These are phyloP conservation scores for Exsudoporus frostii DNA, from an alignment of 768 basidiomycete genomes.

Conservation along the genomic window DNA sequence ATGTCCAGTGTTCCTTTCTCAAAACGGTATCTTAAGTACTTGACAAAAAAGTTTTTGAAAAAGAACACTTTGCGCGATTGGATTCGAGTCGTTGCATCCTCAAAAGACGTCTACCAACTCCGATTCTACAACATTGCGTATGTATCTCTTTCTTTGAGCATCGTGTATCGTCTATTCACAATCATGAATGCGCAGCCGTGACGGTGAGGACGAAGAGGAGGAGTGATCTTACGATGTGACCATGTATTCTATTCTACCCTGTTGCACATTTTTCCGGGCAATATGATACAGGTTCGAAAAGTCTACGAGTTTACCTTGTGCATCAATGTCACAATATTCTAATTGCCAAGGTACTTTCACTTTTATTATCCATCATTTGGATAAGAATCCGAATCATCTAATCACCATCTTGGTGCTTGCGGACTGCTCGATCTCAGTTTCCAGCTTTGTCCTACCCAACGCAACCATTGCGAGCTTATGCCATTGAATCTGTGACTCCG, in stretches of 20 bases:
- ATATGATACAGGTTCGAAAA: constrained; percentile 8
- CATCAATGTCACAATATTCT: not conserved
- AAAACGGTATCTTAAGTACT: constrained; percentile 96
- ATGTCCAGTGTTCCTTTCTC: constrained; percentile 88
- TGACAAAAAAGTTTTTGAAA: constrained; percentile 99
- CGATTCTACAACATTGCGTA: constrained; percentile 93
- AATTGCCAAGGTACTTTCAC: not conserved
- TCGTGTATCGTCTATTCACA: not conserved
- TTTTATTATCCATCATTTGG: not conserved
- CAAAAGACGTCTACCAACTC: constrained; percentile 92
- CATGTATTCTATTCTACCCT: constrained; percentile 2
- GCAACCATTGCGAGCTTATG: constrained; percentile 65
- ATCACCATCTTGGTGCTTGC: constrained; percentile 13
- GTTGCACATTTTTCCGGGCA: not conserved
- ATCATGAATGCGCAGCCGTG: constrained; percentile 31
- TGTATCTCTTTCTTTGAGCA: constrained; percentile 24
- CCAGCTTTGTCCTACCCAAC: constrained; percentile 51
- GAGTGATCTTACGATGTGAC: constrained; percentile 26
- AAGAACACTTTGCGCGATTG: constrained; percentile 95
- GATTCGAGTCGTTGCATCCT: constrained; percentile 94
- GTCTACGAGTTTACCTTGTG: not conserved
- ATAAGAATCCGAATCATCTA: constrained; percentile 10
- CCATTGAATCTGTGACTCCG: constrained; percentile 63
- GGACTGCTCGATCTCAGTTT: constrained; percentile 20
- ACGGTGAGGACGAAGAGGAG: constrained; percentile 57